A percentile compares a stretch with the other conserved stretches of the same genome.
Evolutionary conservation across 768 basidiomycete genomes (phyloP).

Genomic region (Boletus vinaceobasis): DNA sequence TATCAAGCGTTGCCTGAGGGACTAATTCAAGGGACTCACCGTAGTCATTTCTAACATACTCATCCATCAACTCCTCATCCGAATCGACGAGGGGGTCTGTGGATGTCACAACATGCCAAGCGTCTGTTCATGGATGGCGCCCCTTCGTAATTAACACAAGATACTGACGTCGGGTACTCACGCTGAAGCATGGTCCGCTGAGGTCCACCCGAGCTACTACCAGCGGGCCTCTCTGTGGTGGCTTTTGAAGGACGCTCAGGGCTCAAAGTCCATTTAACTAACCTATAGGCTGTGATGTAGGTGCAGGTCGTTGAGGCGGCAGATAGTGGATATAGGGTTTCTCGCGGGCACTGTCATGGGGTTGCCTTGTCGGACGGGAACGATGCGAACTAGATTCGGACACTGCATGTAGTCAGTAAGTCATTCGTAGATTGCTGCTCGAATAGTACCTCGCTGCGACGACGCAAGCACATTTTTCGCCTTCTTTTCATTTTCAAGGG

Average conservation of each 20-base stretch:
- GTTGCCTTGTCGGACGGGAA: slow-evolving; percentile 22
- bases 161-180: slow-evolving; percentile 19
- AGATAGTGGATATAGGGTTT: slow-evolving; percentile 35
- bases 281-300: slow-evolving; percentile 19
- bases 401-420: slow-evolving; percentile 17
- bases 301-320: slow-evolving; percentile 26
- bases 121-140: slow-evolving; percentile 45
- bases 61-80: slow-evolving; percentile 67
- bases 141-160: neutral
- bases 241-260: slow-evolving; percentile 2
- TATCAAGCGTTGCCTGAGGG: neutral
- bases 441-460: slow-evolving; percentile 22
- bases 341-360: slow-evolving; percentile 25
- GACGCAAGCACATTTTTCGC: slow-evolving; percentile 36
- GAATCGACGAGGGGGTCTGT: slow-evolving; percentile 69
- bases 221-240: slow-evolving; percentile 17
- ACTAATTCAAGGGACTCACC: slow-evolving; percentile 39
- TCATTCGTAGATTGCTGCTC: neutral
- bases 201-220: slow-evolving; percentile 16
- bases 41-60: slow-evolving; percentile 62
- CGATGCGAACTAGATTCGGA: slow-evolving; percentile 25
- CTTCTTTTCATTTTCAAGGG: slow-evolving; percentile 51
- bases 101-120: slow-evolving; percentile 63
- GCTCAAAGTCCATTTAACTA: slow-evolving; percentile 3
- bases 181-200: slow-evolving; percentile 47